Conservation (phyloP, 768 basidiomycete species). For the Termitomyces bulborhizus region DNA sequence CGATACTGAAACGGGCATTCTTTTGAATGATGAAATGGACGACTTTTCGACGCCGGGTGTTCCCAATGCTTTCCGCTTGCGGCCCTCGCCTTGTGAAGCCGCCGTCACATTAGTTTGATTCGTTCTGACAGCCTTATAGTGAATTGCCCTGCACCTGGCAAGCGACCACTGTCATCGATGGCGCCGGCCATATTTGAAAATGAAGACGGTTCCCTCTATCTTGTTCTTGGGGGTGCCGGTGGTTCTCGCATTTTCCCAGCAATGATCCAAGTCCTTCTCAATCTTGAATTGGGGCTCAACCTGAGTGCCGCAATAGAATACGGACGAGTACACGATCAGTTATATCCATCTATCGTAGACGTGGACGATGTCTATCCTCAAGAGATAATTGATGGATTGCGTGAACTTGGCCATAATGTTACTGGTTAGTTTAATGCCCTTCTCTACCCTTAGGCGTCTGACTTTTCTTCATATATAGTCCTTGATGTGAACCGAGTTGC, state of each 20-base stretch:
- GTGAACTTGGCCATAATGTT: constrained; percentile 63
- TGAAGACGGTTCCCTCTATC: constrained; percentile 62
- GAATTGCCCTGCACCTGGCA: constrained; percentile 85
- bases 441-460: background rate
- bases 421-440: constrained; percentile 34
- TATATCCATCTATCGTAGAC: constrained; percentile 43
- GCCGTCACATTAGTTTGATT: constrained; percentile 18
- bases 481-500: constrained; percentile 65
- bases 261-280: constrained; percentile 76
- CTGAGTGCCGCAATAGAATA: constrained; percentile 77
- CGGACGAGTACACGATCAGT: constrained; percentile 79
- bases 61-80: constrained; percentile 77
- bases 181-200: constrained; percentile 76
- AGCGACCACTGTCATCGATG: constrained; percentile 87
- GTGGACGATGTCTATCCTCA: constrained; percentile 57
- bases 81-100: constrained; percentile 20
- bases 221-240: constrained; percentile 80
- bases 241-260: constrained; percentile 82
- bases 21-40: constrained; percentile 94
- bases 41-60: constrained; percentile 86
- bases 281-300: constrained; percentile 79
- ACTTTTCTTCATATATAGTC: constrained; percentile 27
- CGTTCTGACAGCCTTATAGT: constrained; percentile 33
- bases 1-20: constrained; percentile 80
- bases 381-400: constrained; percentile 50